Conservation (phyloP, 192 early-diverging fungal genomes). For the Gryganskiella cystojenkinii region DNA sequence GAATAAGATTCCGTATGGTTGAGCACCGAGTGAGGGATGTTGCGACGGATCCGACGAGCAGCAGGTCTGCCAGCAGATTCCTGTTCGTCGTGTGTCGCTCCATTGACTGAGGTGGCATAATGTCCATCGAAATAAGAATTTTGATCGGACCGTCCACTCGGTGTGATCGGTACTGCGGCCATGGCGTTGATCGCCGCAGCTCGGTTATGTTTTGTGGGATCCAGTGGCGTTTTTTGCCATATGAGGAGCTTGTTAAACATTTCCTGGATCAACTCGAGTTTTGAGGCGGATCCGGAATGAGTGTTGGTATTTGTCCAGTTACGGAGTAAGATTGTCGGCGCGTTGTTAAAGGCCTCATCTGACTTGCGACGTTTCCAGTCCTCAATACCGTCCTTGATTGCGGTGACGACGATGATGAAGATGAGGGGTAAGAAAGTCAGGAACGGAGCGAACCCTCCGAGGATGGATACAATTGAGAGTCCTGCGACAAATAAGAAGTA, state of each 20-base stretch:
- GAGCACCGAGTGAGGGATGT: conserved; percentile 60
- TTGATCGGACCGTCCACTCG: conserved; percentile 40
- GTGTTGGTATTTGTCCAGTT: conserved; percentile 76
- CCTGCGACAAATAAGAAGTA: conserved; percentile 94
- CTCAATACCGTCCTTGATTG: conserved; percentile 92
- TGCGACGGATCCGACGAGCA: conserved; percentile 30
- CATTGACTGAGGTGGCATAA: conserved; percentile 12
- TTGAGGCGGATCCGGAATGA: conserved; percentile 11
- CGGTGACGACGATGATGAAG: conserved; percentile 81
- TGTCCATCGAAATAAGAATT: conserved; percentile 59
- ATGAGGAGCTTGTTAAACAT: conserved; percentile 15
- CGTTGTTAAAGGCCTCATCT: conserved; percentile 87
- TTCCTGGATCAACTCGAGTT: conserved; percentile 11
- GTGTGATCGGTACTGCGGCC: conserved; percentile 16
- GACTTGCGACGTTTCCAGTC: conserved; percentile 88
- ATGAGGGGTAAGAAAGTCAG: conserved; percentile 86
- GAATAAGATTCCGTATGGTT: conserved; percentile 38
- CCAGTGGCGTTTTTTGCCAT: background rate
- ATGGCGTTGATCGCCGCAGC: conserved; percentile 36
- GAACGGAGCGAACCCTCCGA: conserved; percentile 74
- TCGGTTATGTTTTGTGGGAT: background rate
- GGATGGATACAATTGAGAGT: conserved; percentile 73
- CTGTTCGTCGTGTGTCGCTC: conserved; percentile 7
- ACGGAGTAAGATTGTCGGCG: conserved; percentile 60
- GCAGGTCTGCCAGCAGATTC: conserved; percentile 36